These are phyloP conservation scores for Pseudofabraea citricarpa DNA, from an alignment of 2,329 filamentous ascomycete species.

Conservation along the genomic window DNA sequence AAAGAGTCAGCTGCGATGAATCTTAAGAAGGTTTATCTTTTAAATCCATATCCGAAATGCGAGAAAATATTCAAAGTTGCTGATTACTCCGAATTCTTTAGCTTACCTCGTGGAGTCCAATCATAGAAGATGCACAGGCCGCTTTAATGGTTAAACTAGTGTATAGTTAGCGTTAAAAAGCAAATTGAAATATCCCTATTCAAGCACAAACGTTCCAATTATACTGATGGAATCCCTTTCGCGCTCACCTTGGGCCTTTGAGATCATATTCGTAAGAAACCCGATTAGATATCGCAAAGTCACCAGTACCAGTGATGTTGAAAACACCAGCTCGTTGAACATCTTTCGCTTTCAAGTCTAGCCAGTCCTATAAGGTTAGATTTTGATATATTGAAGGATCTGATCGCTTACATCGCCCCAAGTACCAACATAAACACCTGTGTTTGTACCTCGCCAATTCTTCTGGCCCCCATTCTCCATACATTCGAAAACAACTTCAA, in stretches of 20 bases:
- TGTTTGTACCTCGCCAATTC: slow-evolving; percentile 10
- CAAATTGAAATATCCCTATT: background rate
- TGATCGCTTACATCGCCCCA: slow-evolving; percentile 2
- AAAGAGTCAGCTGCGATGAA: background rate
- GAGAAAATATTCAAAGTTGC: no score
- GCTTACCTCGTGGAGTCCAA: slow-evolving; percentile 38
- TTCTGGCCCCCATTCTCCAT: slow-evolving; percentile 20
- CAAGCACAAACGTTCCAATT: background rate
- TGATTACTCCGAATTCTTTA: background rate
- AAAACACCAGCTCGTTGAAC: slow-evolving; percentile 1
- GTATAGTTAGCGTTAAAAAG: slow-evolving; percentile 21
- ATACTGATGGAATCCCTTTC: background rate
- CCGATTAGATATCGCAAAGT: slow-evolving; percentile 22
- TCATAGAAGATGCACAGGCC: slow-evolving; percentile 50
- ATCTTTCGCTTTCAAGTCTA: slow-evolving; percentile 6
- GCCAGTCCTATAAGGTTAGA: slow-evolving; percentile 5
- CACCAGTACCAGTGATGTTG: slow-evolving; percentile 6
- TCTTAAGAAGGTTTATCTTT: slow-evolving; percentile 10
- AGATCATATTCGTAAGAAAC: slow-evolving; percentile 30
- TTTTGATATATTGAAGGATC: no score
- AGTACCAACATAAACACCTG: slow-evolving; percentile 10
- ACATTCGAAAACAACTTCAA: slow-evolving; percentile 23
- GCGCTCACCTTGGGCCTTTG: slow-evolving; percentile 21
- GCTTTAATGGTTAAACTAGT: slow-evolving; percentile 29
- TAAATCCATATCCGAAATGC: no score